Conservation (phyloP, 1,284 basidiomycete species). For the Cryptococcus depauperatus region DNA sequence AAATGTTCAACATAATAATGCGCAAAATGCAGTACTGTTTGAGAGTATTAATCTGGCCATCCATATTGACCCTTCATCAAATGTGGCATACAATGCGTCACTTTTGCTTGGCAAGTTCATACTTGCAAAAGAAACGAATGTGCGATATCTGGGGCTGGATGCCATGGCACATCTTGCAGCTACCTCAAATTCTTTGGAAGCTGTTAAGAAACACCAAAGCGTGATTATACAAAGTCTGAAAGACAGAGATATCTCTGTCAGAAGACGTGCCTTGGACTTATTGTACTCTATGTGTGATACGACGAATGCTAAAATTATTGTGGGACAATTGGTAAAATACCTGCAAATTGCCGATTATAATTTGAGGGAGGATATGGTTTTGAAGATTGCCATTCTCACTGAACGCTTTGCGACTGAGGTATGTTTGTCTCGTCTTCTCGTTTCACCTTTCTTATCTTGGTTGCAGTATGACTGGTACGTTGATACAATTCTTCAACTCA, state of each 20-base stretch:
- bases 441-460: background rate
- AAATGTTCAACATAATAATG: slow-evolving; percentile 98
- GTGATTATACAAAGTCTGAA: slow-evolving; percentile 90
- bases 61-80: slow-evolving; percentile 86
- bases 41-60: slow-evolving; percentile 97
- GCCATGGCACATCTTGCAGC: slow-evolving; percentile 98
- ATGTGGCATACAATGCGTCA: slow-evolving; percentile 81
- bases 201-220: slow-evolving; percentile 90
- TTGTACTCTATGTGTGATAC: slow-evolving; percentile 97
- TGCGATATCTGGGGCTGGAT: slow-evolving; percentile 93
- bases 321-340: slow-evolving; percentile 87
- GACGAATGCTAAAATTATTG: slow-evolving; percentile 88
- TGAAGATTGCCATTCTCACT: slow-evolving; percentile 96
- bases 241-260: slow-evolving; percentile 95
- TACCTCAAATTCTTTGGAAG: slow-evolving; percentile 76
- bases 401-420: slow-evolving; percentile 85
- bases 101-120: slow-evolving; percentile 91
- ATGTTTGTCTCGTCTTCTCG: slow-evolving; percentile 42
- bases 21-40: slow-evolving; percentile 95
- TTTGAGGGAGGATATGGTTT: slow-evolving; percentile 92
- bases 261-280: slow-evolving; percentile 85
- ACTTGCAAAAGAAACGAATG: slow-evolving; percentile 95
- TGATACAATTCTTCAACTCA: slow-evolving; percentile 88
- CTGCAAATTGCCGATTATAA: slow-evolving; percentile 91
- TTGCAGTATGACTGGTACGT: slow-evolving; percentile 82